Percentiles rank a stretch among this genome's conserved stretches.
These are phyloP conservation scores for Fusarium neocosmosporiellum DNA, from an alignment of 2,329 filamentous ascomycete genomes.

Conservation along the genomic window DNA sequence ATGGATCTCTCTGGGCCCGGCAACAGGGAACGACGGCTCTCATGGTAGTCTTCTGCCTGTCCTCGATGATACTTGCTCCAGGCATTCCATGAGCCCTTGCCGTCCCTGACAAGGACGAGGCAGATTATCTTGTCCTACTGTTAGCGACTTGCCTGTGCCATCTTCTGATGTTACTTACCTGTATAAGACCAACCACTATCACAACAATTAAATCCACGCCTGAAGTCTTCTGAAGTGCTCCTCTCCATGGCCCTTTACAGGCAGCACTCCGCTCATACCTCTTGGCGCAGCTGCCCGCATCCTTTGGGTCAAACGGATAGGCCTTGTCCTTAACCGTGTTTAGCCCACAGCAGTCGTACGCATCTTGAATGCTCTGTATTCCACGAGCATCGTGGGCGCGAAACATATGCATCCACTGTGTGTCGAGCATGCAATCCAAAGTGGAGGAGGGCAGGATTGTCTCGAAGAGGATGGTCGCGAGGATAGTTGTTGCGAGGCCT, in stretches of 20 bases:
- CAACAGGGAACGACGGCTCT: slow-evolving; percentile 41
- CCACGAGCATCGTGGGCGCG: slow-evolving; percentile 58
- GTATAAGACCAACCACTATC: slow-evolving; percentile 63
- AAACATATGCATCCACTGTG: slow-evolving; percentile 67
- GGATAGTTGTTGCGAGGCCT: slow-evolving; percentile 54
- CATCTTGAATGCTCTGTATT: slow-evolving; percentile 72
- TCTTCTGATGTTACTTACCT: slow-evolving; percentile 56
- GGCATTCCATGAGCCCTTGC: slow-evolving; percentile 46
- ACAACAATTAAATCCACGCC: slow-evolving; percentile 67
- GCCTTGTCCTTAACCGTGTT: slow-evolving; percentile 67
- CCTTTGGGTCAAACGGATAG: slow-evolving; percentile 66
- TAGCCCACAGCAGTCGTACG: slow-evolving; percentile 75
- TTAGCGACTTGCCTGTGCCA: background rate
- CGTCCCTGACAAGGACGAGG: slow-evolving; percentile 46
- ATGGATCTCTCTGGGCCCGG: slow-evolving; percentile 42
- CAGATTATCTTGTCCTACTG: slow-evolving; percentile 43
- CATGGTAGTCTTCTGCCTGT: slow-evolving; percentile 17
- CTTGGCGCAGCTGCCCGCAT: slow-evolving; percentile 55
- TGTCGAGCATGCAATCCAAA: slow-evolving; percentile 65
- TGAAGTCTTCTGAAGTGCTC: slow-evolving; percentile 62
- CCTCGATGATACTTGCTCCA: slow-evolving; percentile 28
- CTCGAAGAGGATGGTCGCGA: slow-evolving; percentile 58
- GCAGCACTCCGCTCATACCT: slow-evolving; percentile 57
- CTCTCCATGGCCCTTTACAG: slow-evolving; percentile 68
- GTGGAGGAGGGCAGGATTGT: slow-evolving; percentile 47